Base-by-base conservation (phyloP, 169 alveolate species). In the Eimeria praecox region DNA sequence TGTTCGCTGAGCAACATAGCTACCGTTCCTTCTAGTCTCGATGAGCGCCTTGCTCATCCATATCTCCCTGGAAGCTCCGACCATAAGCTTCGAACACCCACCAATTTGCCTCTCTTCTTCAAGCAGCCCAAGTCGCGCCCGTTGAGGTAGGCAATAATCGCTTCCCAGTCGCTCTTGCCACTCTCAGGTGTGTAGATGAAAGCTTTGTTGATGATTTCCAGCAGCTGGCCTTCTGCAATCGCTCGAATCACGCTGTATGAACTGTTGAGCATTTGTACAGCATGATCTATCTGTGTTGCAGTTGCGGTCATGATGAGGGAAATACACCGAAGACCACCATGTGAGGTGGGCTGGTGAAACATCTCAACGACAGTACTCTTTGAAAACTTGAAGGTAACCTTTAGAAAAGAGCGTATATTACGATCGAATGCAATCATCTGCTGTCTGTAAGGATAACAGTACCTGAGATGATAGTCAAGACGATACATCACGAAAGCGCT, bases 151-250 rank as follows among this genome's bases (percentile, higher is more conserved):
- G 80, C 40, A 69, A 4, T 40, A 10, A 69, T 69, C 6, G 44
- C 80, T 69, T 8, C 80, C 8, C 80, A 44, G 44, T 12, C 46
- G 44, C 80, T 69, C 6, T 22, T 10, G 4, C 2, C 44, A 18
- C 20, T 69, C n/a, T 22, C 80, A 20, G 80, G 80, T 69, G 80
- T 69, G 44, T 69, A 69, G 14, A 69, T 18, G 46, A 69, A 69
- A 8, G 80, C 80, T 44, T 44, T 9, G 27, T 16, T 69, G 75
- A 64, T 64, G 27, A 64, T n/a, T n/a, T 64, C 75, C 5, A 64
- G 75, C 75, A 64, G 44, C 44, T 69, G 80, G 18, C 80, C 42
- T 10, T 69, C 80, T 69, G 80, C 80, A 69, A 69, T 16, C 20
- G 38, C 42, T 30, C 80, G 40, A 42, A 20, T n/a, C 80, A 35